phyloP scores from a whole-genome alignment of 2,329 filamentous ascomycete genomes.

The Dichotomopilus funicola region DNA sequence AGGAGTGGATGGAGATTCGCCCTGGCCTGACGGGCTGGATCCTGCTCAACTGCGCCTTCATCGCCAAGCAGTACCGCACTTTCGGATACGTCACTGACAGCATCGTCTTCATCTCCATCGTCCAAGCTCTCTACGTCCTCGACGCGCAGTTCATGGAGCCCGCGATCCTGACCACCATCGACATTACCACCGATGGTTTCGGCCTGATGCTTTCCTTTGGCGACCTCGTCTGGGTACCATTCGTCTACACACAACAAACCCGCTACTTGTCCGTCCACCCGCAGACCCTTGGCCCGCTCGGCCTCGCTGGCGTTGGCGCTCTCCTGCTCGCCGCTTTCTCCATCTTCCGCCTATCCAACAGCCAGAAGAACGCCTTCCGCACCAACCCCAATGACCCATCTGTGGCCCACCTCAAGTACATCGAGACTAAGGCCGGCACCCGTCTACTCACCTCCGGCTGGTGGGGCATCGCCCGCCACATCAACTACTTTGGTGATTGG shows the following conservation, averaged over 20 bases:
- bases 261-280: conserved; percentile 82
- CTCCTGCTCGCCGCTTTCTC: conserved; percentile 71
- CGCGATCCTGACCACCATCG: conserved; percentile 86
- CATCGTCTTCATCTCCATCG: conserved; percentile 69
- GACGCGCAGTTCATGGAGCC: conserved; percentile 84
- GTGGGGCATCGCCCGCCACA: conserved; percentile 89
- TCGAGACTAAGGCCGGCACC: conserved; percentile 76
- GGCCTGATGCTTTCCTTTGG: conserved; percentile 93
- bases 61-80: conserved; percentile 80
- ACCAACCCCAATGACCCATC: conserved; percentile 75
- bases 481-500: conserved; percentile 97
- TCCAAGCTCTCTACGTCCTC: conserved; percentile 77
- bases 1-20: conserved; percentile 83
- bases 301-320: conserved; percentile 57
- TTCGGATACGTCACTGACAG: conserved; percentile 81
- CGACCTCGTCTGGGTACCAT: conserved; percentile 88
- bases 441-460: conserved; percentile 79
- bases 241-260: conserved; percentile 77
- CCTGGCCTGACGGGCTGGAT: conserved; percentile 88
- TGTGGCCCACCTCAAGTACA: conserved; percentile 74
- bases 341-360: conserved; percentile 92
- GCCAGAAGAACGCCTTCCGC: conserved; percentile 90
- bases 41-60: conserved; percentile 74
- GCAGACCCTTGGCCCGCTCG: conserved; percentile 63
- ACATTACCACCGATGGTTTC: conserved; percentile 88